These are phyloP conservation scores for Mycotypha africana DNA, from an alignment of 371 early-diverging fungal species.

Conservation along the genomic window DNA sequence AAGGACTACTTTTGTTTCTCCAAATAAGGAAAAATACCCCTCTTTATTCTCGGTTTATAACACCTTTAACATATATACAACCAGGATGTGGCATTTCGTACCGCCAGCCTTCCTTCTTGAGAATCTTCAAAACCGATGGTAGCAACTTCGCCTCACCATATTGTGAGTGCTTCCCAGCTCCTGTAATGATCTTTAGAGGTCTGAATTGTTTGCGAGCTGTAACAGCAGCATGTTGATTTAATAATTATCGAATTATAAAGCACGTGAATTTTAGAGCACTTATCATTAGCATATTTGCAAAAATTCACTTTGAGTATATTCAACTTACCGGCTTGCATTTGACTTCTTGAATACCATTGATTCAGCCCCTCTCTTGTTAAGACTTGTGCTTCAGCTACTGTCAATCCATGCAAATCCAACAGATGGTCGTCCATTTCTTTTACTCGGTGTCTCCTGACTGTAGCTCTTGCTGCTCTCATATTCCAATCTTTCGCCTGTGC, in stretches of 20 bases:
- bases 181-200: slow-evolving; percentile 61
- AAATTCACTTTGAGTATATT: neutral
- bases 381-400: slow-evolving; percentile 56
- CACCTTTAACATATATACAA: slow-evolving; percentile 37
- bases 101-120: slow-evolving; percentile 54
- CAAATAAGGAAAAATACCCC: slow-evolving; percentile 1
- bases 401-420: slow-evolving; percentile 68
- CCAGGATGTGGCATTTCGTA: slow-evolving; percentile 50
- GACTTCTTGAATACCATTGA: slow-evolving; percentile 57
- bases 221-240: no score
- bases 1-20: no score
- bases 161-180: slow-evolving; percentile 59
- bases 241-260: no score
- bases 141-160: slow-evolving; percentile 51
- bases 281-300: neutral
- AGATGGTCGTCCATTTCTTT: slow-evolving; percentile 49
- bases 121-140: slow-evolving; percentile 43
- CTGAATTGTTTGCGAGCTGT: slow-evolving; percentile 32
- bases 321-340: slow-evolving; percentile 40
- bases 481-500: slow-evolving; percentile 60
- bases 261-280: no score
- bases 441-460: slow-evolving; percentile 48
- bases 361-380: slow-evolving; percentile 56
- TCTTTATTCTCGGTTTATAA: neutral
- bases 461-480: slow-evolving; percentile 67